Percentiles rank a stretch among this genome's conserved stretches.
These are phyloP conservation scores for Cryptococcus floricola DNA, from an alignment of 1,284 basidiomycete genomes.

Conservation along the genomic window DNA sequence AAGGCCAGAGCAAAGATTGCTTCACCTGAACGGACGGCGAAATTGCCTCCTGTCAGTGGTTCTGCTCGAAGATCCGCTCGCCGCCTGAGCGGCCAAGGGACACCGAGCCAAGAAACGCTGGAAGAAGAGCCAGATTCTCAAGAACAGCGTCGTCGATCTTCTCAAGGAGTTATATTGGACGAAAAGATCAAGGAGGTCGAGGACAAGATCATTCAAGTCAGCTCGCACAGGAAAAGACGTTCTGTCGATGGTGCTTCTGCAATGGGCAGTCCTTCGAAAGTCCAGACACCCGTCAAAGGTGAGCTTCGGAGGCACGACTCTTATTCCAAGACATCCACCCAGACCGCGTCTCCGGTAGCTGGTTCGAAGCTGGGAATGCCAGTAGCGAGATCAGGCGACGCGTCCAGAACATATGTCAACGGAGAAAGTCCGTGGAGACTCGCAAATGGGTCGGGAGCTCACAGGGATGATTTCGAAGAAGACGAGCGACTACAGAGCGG, in stretches of 20 bases:
- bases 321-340: not conserved
- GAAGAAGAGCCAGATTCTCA: constrained; percentile 2
- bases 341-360: not conserved
- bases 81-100: constrained; percentile 3
- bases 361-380: not conserved
- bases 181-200: constrained; percentile 37
- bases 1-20: not conserved
- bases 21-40: constrained; percentile 11
- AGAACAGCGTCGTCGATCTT: not conserved
- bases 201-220: constrained; percentile 21
- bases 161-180: constrained; percentile 22
- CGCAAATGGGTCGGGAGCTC: not conserved
- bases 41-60: constrained; percentile 4
- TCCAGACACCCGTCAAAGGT: not conserved
- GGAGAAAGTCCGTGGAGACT: not conserved
- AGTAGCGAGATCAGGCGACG: not conserved
- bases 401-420: not conserved
- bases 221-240: constrained; percentile 2
- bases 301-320: constrained; percentile 7
- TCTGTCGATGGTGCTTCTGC: constrained; percentile 1
- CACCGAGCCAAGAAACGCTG: not conserved
- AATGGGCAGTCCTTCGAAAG: not conserved
- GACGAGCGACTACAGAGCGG: constrained; percentile 19
- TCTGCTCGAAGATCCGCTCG: not conserved
- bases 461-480: constrained; percentile 6